These are phyloP conservation scores for Mycogone perniciosa DNA, from an alignment of 2,329 filamentous ascomycete species.

Conservation along the genomic window DNA sequence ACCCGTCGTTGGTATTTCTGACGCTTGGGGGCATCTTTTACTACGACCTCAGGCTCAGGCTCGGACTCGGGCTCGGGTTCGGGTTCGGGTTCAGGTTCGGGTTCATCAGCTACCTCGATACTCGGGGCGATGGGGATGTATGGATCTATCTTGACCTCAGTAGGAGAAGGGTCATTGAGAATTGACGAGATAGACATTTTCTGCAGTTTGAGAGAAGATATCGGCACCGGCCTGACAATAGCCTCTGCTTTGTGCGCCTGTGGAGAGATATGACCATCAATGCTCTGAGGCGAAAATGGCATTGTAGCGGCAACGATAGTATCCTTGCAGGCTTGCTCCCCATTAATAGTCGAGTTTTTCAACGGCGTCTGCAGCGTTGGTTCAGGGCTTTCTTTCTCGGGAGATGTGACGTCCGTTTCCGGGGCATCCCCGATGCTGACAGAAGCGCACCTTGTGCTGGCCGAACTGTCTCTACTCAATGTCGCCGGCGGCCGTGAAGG, in stretches of 20 bases:
- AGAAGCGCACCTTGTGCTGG: slow-evolving; percentile 20
- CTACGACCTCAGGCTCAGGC: slow-evolving; percentile 8
- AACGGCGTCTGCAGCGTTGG: slow-evolving; percentile 26
- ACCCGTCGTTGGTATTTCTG: slow-evolving; percentile 30
- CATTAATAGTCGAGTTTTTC: slow-evolving; percentile 13
- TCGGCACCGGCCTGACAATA: not conserved
- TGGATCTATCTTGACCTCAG: slow-evolving; percentile 1
- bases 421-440: slow-evolving; percentile 23
- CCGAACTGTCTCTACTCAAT: slow-evolving; percentile 35
- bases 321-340: slow-evolving; percentile 8
- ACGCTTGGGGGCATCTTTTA: slow-evolving; percentile 20
- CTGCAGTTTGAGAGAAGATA: slow-evolving; percentile 11
- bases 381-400: slow-evolving; percentile 42
- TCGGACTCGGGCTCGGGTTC: slow-evolving; percentile 14
- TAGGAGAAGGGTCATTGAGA: slow-evolving; percentile 23
- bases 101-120: slow-evolving; percentile 20
- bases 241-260: slow-evolving; percentile 8
- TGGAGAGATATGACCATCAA: slow-evolving; percentile 21
- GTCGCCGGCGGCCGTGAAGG: slow-evolving; percentile 16
- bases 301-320: slow-evolving; percentile 9
- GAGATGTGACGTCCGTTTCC: slow-evolving; percentile 43
- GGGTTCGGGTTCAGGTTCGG: slow-evolving; percentile 1
- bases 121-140: slow-evolving; percentile 19
- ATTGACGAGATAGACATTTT: slow-evolving; percentile 30
- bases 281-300: slow-evolving; percentile 28